A percentile compares a stretch with the other conserved stretches of the same genome.
These are phyloP conservation scores for Lipomyces mesembrius DNA, from an alignment of 805 yeast species.

Conservation along the genomic window DNA sequence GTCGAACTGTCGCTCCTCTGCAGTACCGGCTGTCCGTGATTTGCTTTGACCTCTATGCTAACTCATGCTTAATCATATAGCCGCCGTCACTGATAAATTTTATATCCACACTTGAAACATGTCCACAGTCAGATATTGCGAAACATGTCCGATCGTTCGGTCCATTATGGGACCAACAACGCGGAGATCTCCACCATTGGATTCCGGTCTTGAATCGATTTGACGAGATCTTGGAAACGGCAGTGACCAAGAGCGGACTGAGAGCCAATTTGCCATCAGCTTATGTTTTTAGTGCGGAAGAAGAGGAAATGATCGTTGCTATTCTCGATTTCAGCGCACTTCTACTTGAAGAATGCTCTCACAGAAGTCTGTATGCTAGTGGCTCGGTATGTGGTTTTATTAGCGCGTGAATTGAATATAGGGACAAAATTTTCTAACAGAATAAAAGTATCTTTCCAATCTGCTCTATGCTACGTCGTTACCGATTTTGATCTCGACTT, in stretches of 20 bases:
- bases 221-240: constrained; percentile 64
- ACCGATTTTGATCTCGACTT: constrained; percentile 61
- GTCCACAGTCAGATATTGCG: constrained; percentile 27
- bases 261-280: constrained; percentile 55
- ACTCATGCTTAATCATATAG: constrained; percentile 13
- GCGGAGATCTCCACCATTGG: constrained; percentile 77
- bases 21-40: neutral
- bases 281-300: constrained; percentile 51
- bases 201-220: constrained; percentile 73
- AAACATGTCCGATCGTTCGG: constrained; percentile 24
- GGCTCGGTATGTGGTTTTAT: constrained; percentile 20
- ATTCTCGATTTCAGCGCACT: constrained; percentile 65
- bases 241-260: constrained; percentile 59
- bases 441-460: constrained; percentile 51
- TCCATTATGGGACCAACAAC: constrained; percentile 47
- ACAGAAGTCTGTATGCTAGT: constrained; percentile 61
- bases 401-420: neutral
- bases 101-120: constrained; percentile 27
- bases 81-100: constrained; percentile 31
- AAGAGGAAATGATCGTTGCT: constrained; percentile 55
- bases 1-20: neutral
- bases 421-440: neutral
- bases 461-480: constrained; percentile 65
- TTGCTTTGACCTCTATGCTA: neutral
- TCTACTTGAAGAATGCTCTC: constrained; percentile 70